Evolutionary conservation across 768 basidiomycete genomes (phyloP).

Genomic region (Lentinula sp.): DNA sequence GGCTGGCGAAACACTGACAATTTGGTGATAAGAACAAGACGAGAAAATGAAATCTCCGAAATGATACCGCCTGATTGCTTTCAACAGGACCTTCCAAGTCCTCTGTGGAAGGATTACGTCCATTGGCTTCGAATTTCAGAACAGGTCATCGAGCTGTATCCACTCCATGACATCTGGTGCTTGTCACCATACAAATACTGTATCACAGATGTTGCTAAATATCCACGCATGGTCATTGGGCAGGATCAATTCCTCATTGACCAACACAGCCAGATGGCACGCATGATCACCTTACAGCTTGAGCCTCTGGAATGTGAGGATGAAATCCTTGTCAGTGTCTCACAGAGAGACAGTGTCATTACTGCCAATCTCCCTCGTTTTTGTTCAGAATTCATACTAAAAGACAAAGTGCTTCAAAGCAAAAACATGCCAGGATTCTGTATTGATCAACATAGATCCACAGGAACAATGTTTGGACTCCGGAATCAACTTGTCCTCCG

Average conservation of each 20-base stretch:
- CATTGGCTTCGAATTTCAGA: conserved; percentile 26
- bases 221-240: background rate
- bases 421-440: conserved; percentile 9
- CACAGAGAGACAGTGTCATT: background rate
- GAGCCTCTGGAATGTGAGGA: conserved; percentile 15
- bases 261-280: conserved; percentile 19
- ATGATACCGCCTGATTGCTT: conserved; percentile 26
- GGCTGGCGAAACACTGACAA: conserved; percentile 8
- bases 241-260: conserved; percentile 17
- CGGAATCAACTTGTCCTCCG: conserved; percentile 23
- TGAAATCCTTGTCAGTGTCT: conserved; percentile 18
- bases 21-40: conserved; percentile 20
- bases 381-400: conserved; percentile 23
- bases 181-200: conserved; percentile 18
- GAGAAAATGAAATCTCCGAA: conserved; percentile 18
- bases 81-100: conserved; percentile 16
- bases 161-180: conserved; percentile 18
- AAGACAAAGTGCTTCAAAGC: conserved; percentile 12
- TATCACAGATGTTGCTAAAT: conserved; percentile 10
- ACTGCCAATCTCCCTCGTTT: conserved; percentile 22
- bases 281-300: conserved; percentile 19
- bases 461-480: conserved; percentile 29
- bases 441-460: conserved; percentile 22
- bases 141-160: conserved; percentile 20
- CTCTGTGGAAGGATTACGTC: conserved; percentile 14